Evolutionary conservation across 2,329 filamentous ascomycete genomes (phyloP).

Genomic region (Nemania abortiva): DNA sequence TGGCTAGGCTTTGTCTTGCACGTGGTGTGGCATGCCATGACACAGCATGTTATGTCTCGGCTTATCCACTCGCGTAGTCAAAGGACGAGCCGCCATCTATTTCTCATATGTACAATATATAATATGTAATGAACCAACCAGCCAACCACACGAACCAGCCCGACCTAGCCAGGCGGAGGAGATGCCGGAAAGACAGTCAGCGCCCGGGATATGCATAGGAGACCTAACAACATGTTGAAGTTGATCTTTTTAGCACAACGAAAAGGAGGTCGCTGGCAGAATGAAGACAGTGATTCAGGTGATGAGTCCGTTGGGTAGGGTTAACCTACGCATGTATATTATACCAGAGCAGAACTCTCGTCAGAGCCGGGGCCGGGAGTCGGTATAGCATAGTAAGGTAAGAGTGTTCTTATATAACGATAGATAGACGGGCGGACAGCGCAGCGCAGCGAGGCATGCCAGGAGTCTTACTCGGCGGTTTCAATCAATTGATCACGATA

Average conservation of each 20-base stretch:
- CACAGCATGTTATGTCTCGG: background rate
- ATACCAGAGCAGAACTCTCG: background rate
- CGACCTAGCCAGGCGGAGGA: background rate
- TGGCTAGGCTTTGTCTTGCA: background rate
- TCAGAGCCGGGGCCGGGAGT: background rate
- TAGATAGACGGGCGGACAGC: background rate
- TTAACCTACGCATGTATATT: background rate
- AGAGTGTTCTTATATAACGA: background rate
- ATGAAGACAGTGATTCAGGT: background rate
- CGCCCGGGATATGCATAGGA: background rate
- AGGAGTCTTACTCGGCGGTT: background rate
- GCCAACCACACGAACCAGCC: too few relatives aligned
- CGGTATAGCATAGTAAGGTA: background rate
- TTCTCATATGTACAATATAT: slow-evolving; percentile 23
- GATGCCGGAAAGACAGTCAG: background rate
- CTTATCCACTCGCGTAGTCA: background rate
- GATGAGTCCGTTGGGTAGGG: background rate
- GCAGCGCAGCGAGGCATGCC: background rate
- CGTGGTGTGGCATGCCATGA: background rate
- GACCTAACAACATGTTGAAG: background rate
- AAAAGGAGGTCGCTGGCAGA: background rate
- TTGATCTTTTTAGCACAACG: too few relatives aligned
- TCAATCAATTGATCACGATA: background rate
- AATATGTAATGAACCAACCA: slow-evolving; percentile 13
- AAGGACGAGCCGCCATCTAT: background rate